A percentile compares a stretch with the other conserved stretches of the same genome.
phyloP scores from a whole-genome alignment of 2,329 filamentous ascomycete genomes.

The Aspergillus texensis region DNA sequence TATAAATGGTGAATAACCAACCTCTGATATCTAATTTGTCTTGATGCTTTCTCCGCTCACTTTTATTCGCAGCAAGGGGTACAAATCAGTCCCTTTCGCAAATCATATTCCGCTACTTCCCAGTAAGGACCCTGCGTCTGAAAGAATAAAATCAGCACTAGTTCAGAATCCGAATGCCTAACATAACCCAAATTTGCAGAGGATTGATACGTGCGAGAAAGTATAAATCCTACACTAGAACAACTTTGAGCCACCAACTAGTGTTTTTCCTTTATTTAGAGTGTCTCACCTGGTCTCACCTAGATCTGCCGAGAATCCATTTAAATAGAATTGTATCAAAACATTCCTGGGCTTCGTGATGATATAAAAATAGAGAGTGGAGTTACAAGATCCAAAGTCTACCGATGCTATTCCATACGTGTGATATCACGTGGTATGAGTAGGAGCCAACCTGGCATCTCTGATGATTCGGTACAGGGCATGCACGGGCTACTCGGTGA shows the following conservation, averaged over 20 bases:
- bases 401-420: background rate
- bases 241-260: background rate
- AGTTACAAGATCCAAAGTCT: background rate
- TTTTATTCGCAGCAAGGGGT: too few species aligned
- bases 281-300: background rate
- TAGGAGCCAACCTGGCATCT: background rate
- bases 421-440: background rate
- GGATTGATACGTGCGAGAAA: background rate
- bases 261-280: background rate
- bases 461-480: background rate
- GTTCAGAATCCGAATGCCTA: background rate
- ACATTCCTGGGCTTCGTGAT: background rate
- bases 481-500: background rate
- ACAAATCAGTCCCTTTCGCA: conserved; percentile 49
- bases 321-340: background rate
- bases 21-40: too few species aligned
- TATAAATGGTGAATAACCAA: too few species aligned
- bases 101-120: conserved; percentile 18
- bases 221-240: background rate
- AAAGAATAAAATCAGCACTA: background rate
- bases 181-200: background rate
- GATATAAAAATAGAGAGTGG: background rate
- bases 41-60: too few species aligned
- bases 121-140: background rate
- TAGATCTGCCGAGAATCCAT: background rate